phyloP scores from a whole-genome alignment of 805 yeast species.

The Lipomyces yamadae region DNA sequence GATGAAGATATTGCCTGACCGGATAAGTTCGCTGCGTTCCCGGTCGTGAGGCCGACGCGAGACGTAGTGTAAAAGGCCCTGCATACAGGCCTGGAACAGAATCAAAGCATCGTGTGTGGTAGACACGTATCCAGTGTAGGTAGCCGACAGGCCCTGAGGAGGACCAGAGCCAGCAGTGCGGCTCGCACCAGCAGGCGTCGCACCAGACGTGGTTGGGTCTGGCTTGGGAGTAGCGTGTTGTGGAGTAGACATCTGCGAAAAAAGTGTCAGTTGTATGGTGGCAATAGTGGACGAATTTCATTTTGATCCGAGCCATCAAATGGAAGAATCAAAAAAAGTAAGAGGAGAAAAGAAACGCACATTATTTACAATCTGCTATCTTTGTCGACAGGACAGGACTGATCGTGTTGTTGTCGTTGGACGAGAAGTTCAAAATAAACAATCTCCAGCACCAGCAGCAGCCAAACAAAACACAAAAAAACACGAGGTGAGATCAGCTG shows the following conservation, averaged over 20 bases:
- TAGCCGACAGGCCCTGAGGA: conserved; percentile 47
- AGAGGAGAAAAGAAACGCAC: background rate
- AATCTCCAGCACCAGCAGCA: background rate
- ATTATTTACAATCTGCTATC: background rate
- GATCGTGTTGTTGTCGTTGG: background rate
- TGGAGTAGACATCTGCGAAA: conserved; percentile 18
- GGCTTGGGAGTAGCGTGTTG: conserved; percentile 26
- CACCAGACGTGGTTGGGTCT: conserved; percentile 12
- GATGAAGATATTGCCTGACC: conserved; percentile 80
- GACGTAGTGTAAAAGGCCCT: conserved; percentile 62
- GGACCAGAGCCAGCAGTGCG: conserved; percentile 17
- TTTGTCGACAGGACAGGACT: background rate
- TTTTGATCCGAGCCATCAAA: background rate
- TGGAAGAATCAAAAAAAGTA: background rate
- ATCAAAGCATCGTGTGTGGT: conserved; percentile 83
- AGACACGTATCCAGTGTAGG: conserved; percentile 76
- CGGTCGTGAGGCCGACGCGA: conserved; percentile 81
- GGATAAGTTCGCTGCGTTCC: conserved; percentile 68
- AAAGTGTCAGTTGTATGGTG: background rate
- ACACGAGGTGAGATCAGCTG: too few species aligned
- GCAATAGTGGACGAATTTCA: background rate
- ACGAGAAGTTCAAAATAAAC: background rate
- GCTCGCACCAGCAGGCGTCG: background rate
- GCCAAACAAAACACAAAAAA: background rate
- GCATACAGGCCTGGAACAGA: conserved; percentile 77